Percentiles rank a stretch among this genome's conserved stretches.
These are phyloP conservation scores for Xylariaceae sp. DNA, from an alignment of 2,329 filamentous ascomycete species.

Conservation along the genomic window DNA sequence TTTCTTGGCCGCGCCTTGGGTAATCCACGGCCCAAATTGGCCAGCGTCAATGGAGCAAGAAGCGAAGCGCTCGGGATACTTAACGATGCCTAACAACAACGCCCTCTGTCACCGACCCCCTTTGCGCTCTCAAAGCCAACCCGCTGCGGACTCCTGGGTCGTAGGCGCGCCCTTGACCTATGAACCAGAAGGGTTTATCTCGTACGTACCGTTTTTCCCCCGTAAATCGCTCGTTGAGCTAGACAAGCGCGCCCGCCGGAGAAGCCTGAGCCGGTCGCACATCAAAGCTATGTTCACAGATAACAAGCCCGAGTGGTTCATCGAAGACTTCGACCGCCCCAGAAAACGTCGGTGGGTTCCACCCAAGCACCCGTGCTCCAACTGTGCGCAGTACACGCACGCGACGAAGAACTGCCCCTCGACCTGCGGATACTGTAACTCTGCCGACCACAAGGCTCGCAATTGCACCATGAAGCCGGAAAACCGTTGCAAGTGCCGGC, in stretches of 20 bases:
- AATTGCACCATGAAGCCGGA: slow-evolving; percentile 30
- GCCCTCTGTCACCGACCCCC: slow-evolving; percentile 8
- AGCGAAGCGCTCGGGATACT: neutral
- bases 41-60: neutral
- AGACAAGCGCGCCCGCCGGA: slow-evolving; percentile 31
- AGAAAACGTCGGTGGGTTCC: neutral
- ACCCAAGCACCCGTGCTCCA: slow-evolving; percentile 24
- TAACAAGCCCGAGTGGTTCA: slow-evolving; percentile 23
- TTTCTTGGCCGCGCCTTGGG: slow-evolving; percentile 10
- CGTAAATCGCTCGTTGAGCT: slow-evolving; percentile 27
- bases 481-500: slow-evolving; percentile 36
- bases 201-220: slow-evolving; percentile 23
- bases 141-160: slow-evolving; percentile 15
- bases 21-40: neutral
- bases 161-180: neutral
- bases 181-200: neutral
- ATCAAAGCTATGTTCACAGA: slow-evolving; percentile 34
- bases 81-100: neutral
- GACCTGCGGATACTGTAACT: slow-evolving; percentile 34
- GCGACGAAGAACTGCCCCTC: slow-evolving; percentile 23
- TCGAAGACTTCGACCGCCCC: neutral
- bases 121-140: slow-evolving; percentile 19
- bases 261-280: slow-evolving; percentile 34
- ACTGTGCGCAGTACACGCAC: slow-evolving; percentile 30
- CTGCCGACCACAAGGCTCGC: slow-evolving; percentile 26